Base-by-base conservation (phyloP, 352 stramenopile genomes). In the Thraustotheca clavata region DNA sequence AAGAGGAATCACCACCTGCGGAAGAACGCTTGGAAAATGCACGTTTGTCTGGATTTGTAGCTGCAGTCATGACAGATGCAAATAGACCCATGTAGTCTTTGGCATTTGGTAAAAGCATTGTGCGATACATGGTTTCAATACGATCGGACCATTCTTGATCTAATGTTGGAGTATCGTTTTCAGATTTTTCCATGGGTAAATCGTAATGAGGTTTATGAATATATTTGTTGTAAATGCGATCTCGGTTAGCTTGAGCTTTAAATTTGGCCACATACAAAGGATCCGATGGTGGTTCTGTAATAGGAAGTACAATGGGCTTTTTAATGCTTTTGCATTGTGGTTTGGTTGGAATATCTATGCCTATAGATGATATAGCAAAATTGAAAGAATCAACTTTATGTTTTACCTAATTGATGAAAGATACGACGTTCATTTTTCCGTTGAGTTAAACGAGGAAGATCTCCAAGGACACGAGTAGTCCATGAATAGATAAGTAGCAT, bases 121-220 rank as follows among this genome's bases (percentile, higher is more conserved):
- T 67, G 43, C 86, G 79, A 55, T 92, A 92, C 5, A 89, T 67
- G 6, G 57, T 68, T 68, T 92, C 83, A 29, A 82, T 77, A 16
- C 83, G 79, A 33, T 72, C 72, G 65, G 80, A 76, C 80, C 83
- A 90, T 67, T 90, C 83, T 55, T 89, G 75, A 65, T 92, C 83
- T 4, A 89, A 69, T 12, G 52, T 1, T 76, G 69, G 11, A 62
- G 70, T 0, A 70, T 78, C n/a, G 75, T 76, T 18, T 24, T 59
- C 81, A 22, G 77, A 85, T 33, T 61, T 54, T 27, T 69, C 41
- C 2, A 60, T 70, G 50, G 79, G 79, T 12, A 90, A 75, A 46
- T 87, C 77, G 36, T 86, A 74, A 34, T 86, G 83, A 1, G 76
- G 73, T 18, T 67, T 69, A 52, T 92, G 81, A 34, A 83, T 62